A percentile compares a stretch with the other conserved stretches of the same genome.
These are phyloP conservation scores for Stagonosporopsis tanaceti DNA, from an alignment of 2,329 filamentous ascomycete genomes.

Conservation along the genomic window DNA sequence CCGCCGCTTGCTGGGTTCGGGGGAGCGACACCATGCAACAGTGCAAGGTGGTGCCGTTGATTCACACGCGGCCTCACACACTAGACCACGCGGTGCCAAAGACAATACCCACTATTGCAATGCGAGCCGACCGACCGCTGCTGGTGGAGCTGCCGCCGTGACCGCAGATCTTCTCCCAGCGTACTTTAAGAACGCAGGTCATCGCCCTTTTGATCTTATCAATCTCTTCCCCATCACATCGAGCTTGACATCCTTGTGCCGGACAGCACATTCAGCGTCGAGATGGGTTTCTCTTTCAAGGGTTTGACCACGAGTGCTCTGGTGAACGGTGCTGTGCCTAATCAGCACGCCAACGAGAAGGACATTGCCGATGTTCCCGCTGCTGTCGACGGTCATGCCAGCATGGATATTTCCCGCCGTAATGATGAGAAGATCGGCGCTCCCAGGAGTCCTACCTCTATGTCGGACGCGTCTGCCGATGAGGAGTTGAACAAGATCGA, in stretches of 20 bases:
- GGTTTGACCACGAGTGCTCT: constrained; percentile 40
- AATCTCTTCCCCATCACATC: constrained; percentile 27
- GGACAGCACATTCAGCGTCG: constrained; percentile 11
- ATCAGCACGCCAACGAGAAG: constrained; percentile 28
- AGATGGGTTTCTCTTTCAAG: constrained; percentile 45
- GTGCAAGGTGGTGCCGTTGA: constrained; percentile 18
- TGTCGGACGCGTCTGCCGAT: constrained; percentile 29
- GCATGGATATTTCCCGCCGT: constrained; percentile 30
- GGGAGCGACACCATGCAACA: constrained; percentile 12
- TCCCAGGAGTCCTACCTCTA: constrained; percentile 23
- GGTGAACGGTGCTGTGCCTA: constrained; percentile 27
- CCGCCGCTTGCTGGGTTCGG: constrained; percentile 20
- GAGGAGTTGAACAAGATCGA: constrained; percentile 45
- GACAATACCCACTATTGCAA: constrained; percentile 20
- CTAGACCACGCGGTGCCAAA: constrained; percentile 22
- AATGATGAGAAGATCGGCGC: constrained; percentile 41
- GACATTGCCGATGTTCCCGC: constrained; percentile 41
- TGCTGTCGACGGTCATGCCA: constrained; percentile 39
- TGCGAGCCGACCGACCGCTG: constrained; percentile 23
- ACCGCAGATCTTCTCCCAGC: constrained; percentile 19
- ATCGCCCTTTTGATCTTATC: constrained; percentile 35
- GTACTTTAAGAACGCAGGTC: constrained; percentile 32
- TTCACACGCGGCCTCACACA: constrained; percentile 22
- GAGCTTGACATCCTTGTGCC: constrained; percentile 10
- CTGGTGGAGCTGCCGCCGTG: constrained; percentile 17